Evolutionary conservation across 805 yeast genomes (phyloP).

Genomic region (Wickerhamiella qilinensis): DNA sequence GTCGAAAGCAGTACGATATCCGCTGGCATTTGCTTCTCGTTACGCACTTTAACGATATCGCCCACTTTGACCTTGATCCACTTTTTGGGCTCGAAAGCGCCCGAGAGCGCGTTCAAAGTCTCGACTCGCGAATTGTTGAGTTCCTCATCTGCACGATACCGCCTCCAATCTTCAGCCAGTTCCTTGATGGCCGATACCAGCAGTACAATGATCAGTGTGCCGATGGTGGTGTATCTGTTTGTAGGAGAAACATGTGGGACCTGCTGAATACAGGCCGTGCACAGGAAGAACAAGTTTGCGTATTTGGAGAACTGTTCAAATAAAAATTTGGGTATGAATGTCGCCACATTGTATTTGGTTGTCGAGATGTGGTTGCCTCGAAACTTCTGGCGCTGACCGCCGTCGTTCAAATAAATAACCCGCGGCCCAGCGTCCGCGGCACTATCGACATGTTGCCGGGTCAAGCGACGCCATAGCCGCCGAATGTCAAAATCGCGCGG

Average conservation of each 20-base stretch:
- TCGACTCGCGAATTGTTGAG: conserved; percentile 62
- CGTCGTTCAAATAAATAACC: conserved; percentile 51
- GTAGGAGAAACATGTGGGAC: conserved; percentile 96
- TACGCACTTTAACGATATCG: conserved; percentile 67
- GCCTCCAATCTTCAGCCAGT: conserved; percentile 73
- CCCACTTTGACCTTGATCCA: conserved; percentile 91
- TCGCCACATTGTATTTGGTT: conserved; percentile 84
- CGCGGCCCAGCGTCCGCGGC: conserved; percentile 32
- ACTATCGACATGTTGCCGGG: conserved; percentile 10
- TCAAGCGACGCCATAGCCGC: conserved; percentile 17
- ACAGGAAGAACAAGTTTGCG: conserved; percentile 84
- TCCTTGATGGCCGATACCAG: conserved; percentile 88
- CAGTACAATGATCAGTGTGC: conserved; percentile 72
- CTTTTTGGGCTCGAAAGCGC: conserved; percentile 46
- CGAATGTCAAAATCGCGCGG: conserved; percentile 22
- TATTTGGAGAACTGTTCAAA: conserved; percentile 96
- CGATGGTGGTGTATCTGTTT: conserved; percentile 86
- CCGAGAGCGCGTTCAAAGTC: conserved; percentile 39
- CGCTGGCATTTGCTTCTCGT: conserved; percentile 89
- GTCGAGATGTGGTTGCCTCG: conserved; percentile 81
- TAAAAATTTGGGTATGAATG: conserved; percentile 84
- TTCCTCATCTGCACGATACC: conserved; percentile 78
- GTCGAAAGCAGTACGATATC: conserved; percentile 73
- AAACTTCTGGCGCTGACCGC: conserved; percentile 41
- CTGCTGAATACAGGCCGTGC: conserved; percentile 88